phyloP scores from a whole-genome alignment of 495 filamentous ascomycete genomes.

The Trichoderma orchidacearum region DNA sequence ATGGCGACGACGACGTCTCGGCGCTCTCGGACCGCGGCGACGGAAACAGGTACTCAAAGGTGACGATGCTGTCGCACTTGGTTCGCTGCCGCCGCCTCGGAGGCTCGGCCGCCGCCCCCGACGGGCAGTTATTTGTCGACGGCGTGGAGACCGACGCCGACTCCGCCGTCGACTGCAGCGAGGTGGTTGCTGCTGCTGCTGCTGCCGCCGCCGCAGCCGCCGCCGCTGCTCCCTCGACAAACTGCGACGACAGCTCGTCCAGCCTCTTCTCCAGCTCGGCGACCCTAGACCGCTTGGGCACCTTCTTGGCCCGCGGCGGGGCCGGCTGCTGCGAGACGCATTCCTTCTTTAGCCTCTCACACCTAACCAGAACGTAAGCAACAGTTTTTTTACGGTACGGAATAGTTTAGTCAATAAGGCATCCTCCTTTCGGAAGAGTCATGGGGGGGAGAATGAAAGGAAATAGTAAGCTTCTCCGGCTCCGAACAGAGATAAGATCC shows the following conservation, averaged over 20 bases:
- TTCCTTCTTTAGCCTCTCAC: slow-evolving; percentile 14
- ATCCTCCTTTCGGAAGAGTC: too few relatives aligned
- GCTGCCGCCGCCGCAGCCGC: not conserved
- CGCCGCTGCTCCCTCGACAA: not conserved
- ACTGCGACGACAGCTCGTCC: slow-evolving; percentile 13
- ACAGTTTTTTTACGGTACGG: not conserved
- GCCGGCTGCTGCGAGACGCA: slow-evolving; percentile 16
- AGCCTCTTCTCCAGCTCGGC: slow-evolving; percentile 16
- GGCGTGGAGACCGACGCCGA: not conserved
- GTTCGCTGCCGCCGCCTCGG: not conserved
- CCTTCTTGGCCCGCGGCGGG: slow-evolving; percentile 16
- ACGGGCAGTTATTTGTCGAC: not conserved
- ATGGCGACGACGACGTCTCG: not conserved
- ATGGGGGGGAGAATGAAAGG: not conserved
- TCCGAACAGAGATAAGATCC: not conserved
- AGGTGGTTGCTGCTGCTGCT: not conserved
- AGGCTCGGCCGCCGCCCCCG: not conserved
- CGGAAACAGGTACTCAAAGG: slow-evolving; percentile 1
- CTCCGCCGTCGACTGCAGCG: not conserved
- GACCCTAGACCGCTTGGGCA: slow-evolving; percentile 16
- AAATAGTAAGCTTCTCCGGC: not conserved
- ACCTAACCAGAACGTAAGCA: slow-evolving; percentile 6
- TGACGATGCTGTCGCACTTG: not conserved
- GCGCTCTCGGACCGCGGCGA: not conserved
- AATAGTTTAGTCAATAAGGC: too few relatives aligned